Percentiles rank a stretch among this genome's conserved stretches.
Conservation (phyloP, 768 basidiomycete species). For the Porpolomopsis calyptriformis region DNA sequence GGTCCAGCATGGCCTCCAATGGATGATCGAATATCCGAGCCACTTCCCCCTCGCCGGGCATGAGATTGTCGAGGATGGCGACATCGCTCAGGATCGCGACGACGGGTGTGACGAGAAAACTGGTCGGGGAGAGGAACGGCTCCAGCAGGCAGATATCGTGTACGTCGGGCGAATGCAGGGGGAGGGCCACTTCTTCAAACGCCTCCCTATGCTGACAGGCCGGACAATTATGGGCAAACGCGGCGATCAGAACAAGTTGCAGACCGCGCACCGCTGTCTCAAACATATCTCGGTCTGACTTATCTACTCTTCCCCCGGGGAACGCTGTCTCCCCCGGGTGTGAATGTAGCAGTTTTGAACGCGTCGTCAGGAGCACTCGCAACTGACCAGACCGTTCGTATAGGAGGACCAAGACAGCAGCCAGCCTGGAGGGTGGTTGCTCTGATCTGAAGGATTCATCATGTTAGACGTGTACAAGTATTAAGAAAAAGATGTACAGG, state of each 20-base stretch:
- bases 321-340: slow-evolving; percentile 78
- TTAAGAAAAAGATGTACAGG: slow-evolving; percentile 38
- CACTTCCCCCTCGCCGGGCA: slow-evolving; percentile 58
- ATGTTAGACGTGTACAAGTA: slow-evolving; percentile 5
- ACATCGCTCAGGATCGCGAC: slow-evolving; percentile 56
- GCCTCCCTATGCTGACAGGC: slow-evolving; percentile 65
- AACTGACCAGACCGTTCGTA: slow-evolving; percentile 61
- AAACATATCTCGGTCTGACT: slow-evolving; percentile 47
- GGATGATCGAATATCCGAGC: slow-evolving; percentile 73
- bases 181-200: slow-evolving; percentile 71
- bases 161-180: slow-evolving; percentile 43
- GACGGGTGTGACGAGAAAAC: slow-evolving; percentile 69
- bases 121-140: slow-evolving; percentile 58
- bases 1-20: slow-evolving; percentile 61
- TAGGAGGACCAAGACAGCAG: slow-evolving; percentile 70
- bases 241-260: neutral
- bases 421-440: slow-evolving; percentile 37
- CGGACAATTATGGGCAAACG: slow-evolving; percentile 3
- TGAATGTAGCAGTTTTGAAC: slow-evolving; percentile 62
- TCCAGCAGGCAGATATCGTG: slow-evolving; percentile 51
- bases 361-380: slow-evolving; percentile 75
- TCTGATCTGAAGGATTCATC: slow-evolving; percentile 20
- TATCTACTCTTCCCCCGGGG: slow-evolving; percentile 73
- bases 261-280: slow-evolving; percentile 71
- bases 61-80: slow-evolving; percentile 39